Evolutionary conservation across 257 asterid species (phyloP).

Genomic region (Petunia axillaris): DNA sequence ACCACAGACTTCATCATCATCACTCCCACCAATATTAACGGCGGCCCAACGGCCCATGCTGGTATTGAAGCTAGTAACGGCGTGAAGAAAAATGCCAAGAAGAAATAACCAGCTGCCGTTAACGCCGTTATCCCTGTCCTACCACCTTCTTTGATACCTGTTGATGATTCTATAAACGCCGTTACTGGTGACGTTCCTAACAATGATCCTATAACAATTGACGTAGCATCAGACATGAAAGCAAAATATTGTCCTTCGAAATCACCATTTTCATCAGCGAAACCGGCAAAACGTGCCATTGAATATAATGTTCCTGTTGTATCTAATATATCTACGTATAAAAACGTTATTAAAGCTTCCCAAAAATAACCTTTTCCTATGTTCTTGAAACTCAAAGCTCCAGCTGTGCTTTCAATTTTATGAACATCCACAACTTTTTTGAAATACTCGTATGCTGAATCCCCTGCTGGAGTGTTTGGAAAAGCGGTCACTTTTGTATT

Average conservation of each 20-base stretch:
- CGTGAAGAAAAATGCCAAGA: constrained; percentile 83
- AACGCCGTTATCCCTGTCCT: constrained; percentile 90
- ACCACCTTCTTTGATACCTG: constrained; percentile 94
- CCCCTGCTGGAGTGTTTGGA: constrained; percentile 60
- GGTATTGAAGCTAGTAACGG: constrained; percentile 94
- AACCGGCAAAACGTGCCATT: constrained; percentile 93
- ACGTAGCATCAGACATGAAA: constrained; percentile 88
- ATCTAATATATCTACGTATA: constrained; percentile 84
- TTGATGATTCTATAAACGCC: constrained; percentile 83
- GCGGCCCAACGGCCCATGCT: constrained; percentile 99
- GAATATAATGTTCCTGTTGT: constrained; percentile 89
- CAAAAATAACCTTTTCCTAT: constrained; percentile 72
- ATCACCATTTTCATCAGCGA: constrained; percentile 59
- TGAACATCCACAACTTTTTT: constrained; percentile 73
- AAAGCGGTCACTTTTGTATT: constrained; percentile 76
- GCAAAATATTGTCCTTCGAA: constrained; percentile 95
- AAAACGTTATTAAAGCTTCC: constrained; percentile 80
- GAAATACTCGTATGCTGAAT: constrained; percentile 63
- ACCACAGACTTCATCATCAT: constrained; percentile 92
- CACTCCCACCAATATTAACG: constrained; percentile 88
- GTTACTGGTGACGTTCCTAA: constrained; percentile 95
- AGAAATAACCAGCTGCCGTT: constrained; percentile 80
- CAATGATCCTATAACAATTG: constrained; percentile 78
- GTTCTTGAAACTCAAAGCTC: constrained; percentile 71
- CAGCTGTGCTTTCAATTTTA: constrained; percentile 71